Conservation (phyloP, 352 stramenopile genomes). For the Phytophthora palmivora region DNA sequence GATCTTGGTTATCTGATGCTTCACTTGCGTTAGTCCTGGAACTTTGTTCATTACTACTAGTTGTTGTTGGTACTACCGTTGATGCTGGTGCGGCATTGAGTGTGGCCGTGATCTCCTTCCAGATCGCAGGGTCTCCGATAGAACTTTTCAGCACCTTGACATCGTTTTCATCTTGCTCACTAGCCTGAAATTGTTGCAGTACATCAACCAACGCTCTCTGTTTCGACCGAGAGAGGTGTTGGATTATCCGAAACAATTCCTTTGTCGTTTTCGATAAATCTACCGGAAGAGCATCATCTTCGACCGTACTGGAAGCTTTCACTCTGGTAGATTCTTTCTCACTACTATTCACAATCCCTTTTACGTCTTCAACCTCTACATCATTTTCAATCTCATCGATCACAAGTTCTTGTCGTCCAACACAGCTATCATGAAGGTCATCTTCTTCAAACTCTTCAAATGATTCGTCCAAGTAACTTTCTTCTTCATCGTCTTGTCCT, state of each 20-base stretch:
- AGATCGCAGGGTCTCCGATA: slow-evolving; percentile 77
- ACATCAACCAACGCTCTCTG: slow-evolving; percentile 67
- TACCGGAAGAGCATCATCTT: slow-evolving; percentile 8
- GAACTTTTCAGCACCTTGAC: slow-evolving; percentile 61
- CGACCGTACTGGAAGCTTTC: too few relatives aligned
- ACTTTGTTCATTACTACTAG: too few relatives aligned
- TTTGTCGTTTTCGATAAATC: slow-evolving; percentile 60
- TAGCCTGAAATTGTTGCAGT: slow-evolving; percentile 67
- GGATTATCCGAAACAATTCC: slow-evolving; percentile 69
- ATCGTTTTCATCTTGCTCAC: slow-evolving; percentile 59
- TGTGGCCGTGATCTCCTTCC: slow-evolving; percentile 65
- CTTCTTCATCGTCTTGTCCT: slow-evolving; percentile 45
- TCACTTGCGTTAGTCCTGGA: background rate
- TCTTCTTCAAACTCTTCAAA: slow-evolving; percentile 86
- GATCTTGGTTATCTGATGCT: background rate
- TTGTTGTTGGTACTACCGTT: background rate
- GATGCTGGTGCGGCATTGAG: slow-evolving; percentile 20
- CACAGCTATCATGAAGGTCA: slow-evolving; percentile 1
- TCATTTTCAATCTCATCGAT: slow-evolving; percentile 38
- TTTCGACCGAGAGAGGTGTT: slow-evolving; percentile 74
- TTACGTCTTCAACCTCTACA: slow-evolving; percentile 11
- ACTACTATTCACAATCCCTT: background rate
- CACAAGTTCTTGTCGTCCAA: slow-evolving; percentile 28
- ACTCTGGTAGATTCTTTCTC: too few relatives aligned
- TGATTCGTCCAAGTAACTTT: slow-evolving; percentile 82